phyloP scores from a whole-genome alignment of 768 basidiomycete genomes.

The Podaxis mareebaensis region DNA sequence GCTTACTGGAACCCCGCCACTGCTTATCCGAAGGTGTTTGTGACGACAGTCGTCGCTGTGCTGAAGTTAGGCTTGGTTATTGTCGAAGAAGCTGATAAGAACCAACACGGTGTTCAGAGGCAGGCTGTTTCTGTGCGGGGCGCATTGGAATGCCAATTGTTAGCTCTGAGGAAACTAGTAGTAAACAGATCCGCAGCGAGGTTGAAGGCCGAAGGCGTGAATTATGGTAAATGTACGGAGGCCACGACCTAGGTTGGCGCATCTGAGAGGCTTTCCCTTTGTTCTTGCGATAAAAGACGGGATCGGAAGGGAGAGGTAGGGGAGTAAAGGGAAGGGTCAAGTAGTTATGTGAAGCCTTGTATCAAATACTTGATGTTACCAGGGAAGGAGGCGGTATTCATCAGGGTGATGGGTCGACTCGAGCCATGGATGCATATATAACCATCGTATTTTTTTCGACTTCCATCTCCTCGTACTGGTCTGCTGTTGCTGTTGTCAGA shows the following conservation, averaged over 20 bases:
- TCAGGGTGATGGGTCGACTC: conserved; percentile 10
- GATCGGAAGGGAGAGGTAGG: too few species aligned
- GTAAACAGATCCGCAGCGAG: not conserved
- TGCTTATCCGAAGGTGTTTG: too few species aligned
- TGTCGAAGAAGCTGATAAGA: not conserved
- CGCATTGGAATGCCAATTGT: not conserved
- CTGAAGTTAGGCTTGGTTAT: not conserved
- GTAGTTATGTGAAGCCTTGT: not conserved
- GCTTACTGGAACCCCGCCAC: too few species aligned
- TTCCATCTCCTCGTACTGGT: conserved; percentile 3
- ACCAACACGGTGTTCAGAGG: not conserved
- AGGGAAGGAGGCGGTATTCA: conserved; percentile 2
- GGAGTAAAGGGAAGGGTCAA: not conserved
- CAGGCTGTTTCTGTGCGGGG: not conserved
- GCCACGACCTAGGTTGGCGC: not conserved
- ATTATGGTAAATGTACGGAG: too few species aligned
- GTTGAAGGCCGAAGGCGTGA: not conserved
- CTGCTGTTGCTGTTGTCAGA: conserved; percentile 1
- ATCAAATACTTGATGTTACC: conserved; percentile 11
- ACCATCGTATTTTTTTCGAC: not conserved
- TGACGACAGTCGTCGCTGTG: too few species aligned
- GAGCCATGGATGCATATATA: conserved; percentile 5
- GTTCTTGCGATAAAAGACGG: too few species aligned
- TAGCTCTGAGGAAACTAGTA: not conserved
- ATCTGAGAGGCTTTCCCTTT: not conserved